Percentiles rank a stretch among this genome's conserved stretches.
These are phyloP conservation scores for Penicillium sp. DNA, from an alignment of 2,329 filamentous ascomycete species.

Conservation along the genomic window DNA sequence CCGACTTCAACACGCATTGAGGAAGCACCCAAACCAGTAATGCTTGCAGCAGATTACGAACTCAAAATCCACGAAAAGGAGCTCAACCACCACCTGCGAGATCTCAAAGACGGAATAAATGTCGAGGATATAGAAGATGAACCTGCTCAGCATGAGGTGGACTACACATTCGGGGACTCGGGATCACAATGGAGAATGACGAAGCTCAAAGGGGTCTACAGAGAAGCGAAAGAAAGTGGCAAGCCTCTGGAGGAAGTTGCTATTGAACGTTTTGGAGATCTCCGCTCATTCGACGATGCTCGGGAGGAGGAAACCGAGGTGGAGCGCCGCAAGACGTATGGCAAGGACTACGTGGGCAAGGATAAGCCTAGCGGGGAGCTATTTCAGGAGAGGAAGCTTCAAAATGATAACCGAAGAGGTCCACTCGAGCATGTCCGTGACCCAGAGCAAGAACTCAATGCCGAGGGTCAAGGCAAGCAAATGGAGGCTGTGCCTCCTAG, in stretches of 20 bases:
- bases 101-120: slow-evolving; percentile 56
- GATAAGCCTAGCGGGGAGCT: slow-evolving; percentile 85
- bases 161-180: slow-evolving; percentile 82
- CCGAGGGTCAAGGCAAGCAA: slow-evolving; percentile 53
- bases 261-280: slow-evolving; percentile 71
- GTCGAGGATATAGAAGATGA: slow-evolving; percentile 53
- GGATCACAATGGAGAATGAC: slow-evolving; percentile 97
- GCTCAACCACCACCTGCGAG: slow-evolving; percentile 67
- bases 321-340: slow-evolving; percentile 77
- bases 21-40: slow-evolving; percentile 39
- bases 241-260: slow-evolving; percentile 77
- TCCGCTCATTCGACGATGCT: slow-evolving; percentile 86
- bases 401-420: slow-evolving; percentile 50
- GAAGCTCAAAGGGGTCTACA: slow-evolving; percentile 82
- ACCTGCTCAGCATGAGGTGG: slow-evolving; percentile 59
- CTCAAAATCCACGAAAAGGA: slow-evolving; percentile 75
- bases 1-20: slow-evolving; percentile 58
- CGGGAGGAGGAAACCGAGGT: slow-evolving; percentile 90
- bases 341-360: slow-evolving; percentile 76
- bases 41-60: slow-evolving; percentile 57
- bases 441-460: slow-evolving; percentile 36
- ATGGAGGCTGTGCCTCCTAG: slow-evolving; percentile 55
- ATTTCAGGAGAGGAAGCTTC: slow-evolving; percentile 68
- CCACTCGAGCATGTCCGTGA: slow-evolving; percentile 29
- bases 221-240: slow-evolving; percentile 68